Base-by-base conservation (phyloP, 257 asterid genomes). In the Lycium barbarum region DNA sequence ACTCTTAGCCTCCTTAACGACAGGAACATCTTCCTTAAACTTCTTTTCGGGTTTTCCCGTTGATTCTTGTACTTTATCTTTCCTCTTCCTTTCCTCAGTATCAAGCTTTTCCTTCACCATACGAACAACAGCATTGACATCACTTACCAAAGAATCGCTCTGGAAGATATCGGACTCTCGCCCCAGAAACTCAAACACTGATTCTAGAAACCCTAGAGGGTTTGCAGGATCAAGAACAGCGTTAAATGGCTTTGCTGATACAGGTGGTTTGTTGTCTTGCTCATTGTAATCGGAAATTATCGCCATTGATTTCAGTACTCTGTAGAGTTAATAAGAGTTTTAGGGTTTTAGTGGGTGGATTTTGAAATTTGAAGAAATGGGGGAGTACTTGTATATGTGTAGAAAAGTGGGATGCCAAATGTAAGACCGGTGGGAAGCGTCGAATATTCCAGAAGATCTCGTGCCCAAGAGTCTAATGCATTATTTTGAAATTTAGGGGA, bases 161-260 rank as follows among this genome's bases (percentile, higher is more conserved):
- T 86, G 92, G 89, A 95, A 93, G 13, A 95, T 87, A 90, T 95
- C 98, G 43, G 93, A 89, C 83, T 95, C 98, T 86, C 83, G 86
- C 1, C 94, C 97, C 12, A 91, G 87, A 87, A 95, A 95, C 85
- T 89, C 94, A 78, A 95, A 88, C 22, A 84, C 96, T 83, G 84
- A 83, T 86, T 91, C 93, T 20, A 95, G 86, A 86, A 93, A 95
- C 82, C 93, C 94, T 43, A 93, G 73, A 4, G 98, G 97, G 82
- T 91, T 84, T 9, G 93, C 90, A n/a, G 93, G 92, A 83, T 95
- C 93, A 47, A 93, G 88, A 76, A 79, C 83, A 36, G 95, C 91
- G 63, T 17, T 88, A 87, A 92, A 92, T 54, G 89, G 87, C 92
- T 90, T 94, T 26, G 84, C 36, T 58, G 87, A 14, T 18, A 73